phyloP scores from a whole-genome alignment of 2,329 filamentous ascomycete species.

The Bipolaris oryzae region DNA sequence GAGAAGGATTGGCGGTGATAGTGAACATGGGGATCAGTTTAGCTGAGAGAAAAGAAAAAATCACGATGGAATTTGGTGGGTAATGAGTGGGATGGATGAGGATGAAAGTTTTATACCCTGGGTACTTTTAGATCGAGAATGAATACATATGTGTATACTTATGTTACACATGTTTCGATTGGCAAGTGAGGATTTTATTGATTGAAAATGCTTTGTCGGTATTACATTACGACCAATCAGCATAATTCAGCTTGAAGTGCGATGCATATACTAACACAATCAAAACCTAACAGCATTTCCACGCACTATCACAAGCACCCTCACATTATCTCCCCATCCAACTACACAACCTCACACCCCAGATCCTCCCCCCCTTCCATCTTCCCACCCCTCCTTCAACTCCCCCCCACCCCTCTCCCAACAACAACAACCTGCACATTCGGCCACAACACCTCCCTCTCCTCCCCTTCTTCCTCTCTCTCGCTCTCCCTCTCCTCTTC shows the following conservation, averaged over 20 bases:
- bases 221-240: not conserved
- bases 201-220: no score
- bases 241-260: not conserved
- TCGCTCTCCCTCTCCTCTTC: no score
- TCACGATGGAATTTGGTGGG: not conserved
- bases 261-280: not conserved
- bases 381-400: no score
- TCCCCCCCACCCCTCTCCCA: no score
- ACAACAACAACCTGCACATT: no score
- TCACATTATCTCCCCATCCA: no score
- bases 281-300: not conserved
- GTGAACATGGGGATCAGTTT: conserved; percentile 67
- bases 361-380: no score
- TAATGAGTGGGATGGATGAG: not conserved
- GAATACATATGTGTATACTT: not conserved
- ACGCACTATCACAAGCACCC: no score
- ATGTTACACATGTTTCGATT: not conserved
- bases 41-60: conserved; percentile 43
- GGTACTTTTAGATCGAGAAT: conserved; percentile 8
- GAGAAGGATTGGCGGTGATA: conserved; percentile 62
- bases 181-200: not conserved
- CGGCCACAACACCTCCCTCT: not conserved
- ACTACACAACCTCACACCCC: no score
- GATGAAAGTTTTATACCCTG: conserved; percentile 7
- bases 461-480: not conserved